Conservation (phyloP, 306 rosid species). For the Quercus parvula region DNA sequence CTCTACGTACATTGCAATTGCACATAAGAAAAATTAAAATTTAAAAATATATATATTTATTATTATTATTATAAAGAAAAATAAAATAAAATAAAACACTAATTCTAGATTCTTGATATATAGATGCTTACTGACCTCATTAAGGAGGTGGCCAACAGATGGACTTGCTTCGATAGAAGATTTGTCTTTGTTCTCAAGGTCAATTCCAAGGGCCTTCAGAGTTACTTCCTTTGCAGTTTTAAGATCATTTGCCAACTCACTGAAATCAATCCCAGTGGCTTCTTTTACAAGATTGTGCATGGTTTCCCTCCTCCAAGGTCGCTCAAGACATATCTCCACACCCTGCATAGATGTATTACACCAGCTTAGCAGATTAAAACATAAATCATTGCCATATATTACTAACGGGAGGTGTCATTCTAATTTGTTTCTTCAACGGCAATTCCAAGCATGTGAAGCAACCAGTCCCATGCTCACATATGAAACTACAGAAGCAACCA, state of each 20-base stretch:
- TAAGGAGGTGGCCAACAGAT: constrained; percentile 80
- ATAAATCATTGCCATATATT: background rate
- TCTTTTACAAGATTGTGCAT: constrained; percentile 98
- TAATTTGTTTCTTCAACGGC: background rate
- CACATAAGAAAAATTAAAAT: background rate
- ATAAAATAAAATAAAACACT: background rate
- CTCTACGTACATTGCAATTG: background rate
- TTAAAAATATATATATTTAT: too few relatives aligned
- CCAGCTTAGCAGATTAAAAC: constrained; percentile 23
- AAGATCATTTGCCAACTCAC: constrained; percentile 63
- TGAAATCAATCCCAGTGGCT: constrained; percentile 63
- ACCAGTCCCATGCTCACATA: constrained; percentile 1
- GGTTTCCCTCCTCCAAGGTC: constrained; percentile 95
- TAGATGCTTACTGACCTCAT: constrained; percentile 60
- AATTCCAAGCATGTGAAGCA: constrained; percentile 21
- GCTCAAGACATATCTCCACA: constrained; percentile 72
- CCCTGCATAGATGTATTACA: constrained; percentile 53
- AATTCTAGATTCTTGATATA: background rate
- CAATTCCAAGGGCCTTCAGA: constrained; percentile 44
- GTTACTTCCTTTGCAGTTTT: constrained; percentile 64
- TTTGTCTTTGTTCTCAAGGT: constrained; percentile 70
- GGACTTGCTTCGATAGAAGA: constrained; percentile 65
- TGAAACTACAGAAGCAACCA: constrained; percentile 1
- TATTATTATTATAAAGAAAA: too few relatives aligned
- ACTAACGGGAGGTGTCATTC: background rate